A percentile compares a stretch with the other conserved stretches of the same genome.
These are phyloP conservation scores for Cronartium quercuum DNA, from an alignment of 1,284 basidiomycete species.

Conservation along the genomic window DNA sequence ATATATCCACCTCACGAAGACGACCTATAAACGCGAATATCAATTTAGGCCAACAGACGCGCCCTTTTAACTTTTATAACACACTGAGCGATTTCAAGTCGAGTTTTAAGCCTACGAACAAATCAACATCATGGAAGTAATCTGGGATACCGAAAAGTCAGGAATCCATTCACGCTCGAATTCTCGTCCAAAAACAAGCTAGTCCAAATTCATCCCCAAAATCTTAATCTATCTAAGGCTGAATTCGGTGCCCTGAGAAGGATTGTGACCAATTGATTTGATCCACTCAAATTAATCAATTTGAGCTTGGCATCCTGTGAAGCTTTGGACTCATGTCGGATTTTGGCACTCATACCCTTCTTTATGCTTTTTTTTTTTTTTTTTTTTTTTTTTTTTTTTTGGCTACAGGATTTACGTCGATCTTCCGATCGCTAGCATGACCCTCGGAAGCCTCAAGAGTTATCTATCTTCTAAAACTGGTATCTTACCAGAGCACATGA, in stretches of 20 bases:
- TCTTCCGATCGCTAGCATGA: slow-evolving; percentile 14
- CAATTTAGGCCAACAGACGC: too few relatives aligned
- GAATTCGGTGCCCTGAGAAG: too few relatives aligned
- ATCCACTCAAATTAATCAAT: too few relatives aligned
- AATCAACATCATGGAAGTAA: not conserved
- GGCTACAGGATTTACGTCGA: slow-evolving; percentile 18
- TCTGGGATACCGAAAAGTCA: not conserved
- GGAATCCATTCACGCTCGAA: not conserved
- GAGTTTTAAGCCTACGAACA: not conserved
- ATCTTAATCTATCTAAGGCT: too few relatives aligned
- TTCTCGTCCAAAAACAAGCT: not conserved
- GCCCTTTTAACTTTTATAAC: not conserved
- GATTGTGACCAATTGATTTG: too few relatives aligned
- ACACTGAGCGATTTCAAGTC: not conserved
- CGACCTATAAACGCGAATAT: too few relatives aligned
- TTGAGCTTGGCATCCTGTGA: too few relatives aligned
- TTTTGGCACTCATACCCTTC: too few relatives aligned
- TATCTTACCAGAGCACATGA: slow-evolving; percentile 17
- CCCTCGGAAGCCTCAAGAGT: slow-evolving; percentile 17
- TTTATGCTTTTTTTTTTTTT: too few relatives aligned
- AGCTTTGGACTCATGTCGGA: too few relatives aligned
- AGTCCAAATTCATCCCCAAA: not conserved
- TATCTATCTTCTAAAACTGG: slow-evolving; percentile 22
- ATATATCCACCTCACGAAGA: too few relatives aligned
- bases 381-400: not conserved